These are phyloP conservation scores for Odonthalia washingtoniensis DNA, from an alignment of 31 red algal species.

Conservation along the genomic window DNA sequence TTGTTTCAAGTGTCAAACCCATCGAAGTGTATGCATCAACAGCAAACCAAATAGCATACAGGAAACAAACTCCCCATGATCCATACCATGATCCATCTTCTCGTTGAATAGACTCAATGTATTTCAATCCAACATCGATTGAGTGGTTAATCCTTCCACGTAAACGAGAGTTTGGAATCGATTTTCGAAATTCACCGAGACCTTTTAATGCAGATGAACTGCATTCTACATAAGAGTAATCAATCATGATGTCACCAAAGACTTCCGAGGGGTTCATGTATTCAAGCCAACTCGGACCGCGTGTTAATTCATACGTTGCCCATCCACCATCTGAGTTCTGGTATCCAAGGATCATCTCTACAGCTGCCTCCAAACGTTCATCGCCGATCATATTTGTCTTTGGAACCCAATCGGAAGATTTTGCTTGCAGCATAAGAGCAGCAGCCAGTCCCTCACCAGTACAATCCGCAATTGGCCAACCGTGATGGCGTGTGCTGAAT, in stretches of 20 bases:
- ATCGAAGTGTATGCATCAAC: conserved; percentile 88
- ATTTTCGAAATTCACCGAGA: conserved; percentile 73
- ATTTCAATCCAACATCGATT: conserved; percentile 67
- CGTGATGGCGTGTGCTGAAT: conserved; percentile 95
- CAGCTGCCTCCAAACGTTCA: conserved; percentile 70
- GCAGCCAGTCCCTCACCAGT: conserved; percentile 96
- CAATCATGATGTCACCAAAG: conserved; percentile 99
- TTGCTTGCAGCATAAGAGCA: conserved; percentile 72
- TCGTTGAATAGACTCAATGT: conserved; percentile 79
- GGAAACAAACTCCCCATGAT: conserved; percentile 96
- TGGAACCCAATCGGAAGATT: conserved; percentile 59
- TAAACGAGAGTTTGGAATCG: conserved; percentile 72
- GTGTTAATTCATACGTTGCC: conserved; percentile 96
- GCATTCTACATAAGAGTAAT: conserved; percentile 98
- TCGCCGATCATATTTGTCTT: conserved; percentile 50
- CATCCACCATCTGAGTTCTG: conserved; percentile 95
- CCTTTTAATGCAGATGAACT: conserved; percentile 81
- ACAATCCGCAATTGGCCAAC: conserved; percentile 99
- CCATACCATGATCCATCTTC: conserved; percentile 99
- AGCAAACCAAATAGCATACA: conserved; percentile 96
- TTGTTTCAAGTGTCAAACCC: conserved; percentile 76
- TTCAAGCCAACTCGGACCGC: conserved; percentile 90
- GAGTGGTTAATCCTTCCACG: conserved; percentile 60
- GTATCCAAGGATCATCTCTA: conserved; percentile 89
- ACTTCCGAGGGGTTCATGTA: conserved; percentile 97